phyloP scores from a whole-genome alignment of 805 yeast species.

The Kluyveromyces nonfermentans region DNA sequence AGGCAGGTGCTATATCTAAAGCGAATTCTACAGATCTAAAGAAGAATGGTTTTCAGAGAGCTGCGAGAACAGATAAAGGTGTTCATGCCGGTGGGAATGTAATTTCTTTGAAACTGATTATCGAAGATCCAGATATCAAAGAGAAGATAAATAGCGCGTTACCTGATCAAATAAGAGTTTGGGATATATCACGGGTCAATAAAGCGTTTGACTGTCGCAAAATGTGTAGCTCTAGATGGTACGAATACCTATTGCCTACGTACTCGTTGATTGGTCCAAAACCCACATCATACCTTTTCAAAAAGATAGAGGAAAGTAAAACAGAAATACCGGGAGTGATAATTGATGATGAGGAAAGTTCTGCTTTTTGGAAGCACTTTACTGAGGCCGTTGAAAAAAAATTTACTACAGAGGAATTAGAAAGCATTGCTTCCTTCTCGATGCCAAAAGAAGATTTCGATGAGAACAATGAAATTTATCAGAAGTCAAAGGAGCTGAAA shows the following conservation, averaged over 20 bases:
- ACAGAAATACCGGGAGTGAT: constrained; percentile 48
- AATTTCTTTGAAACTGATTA: constrained; percentile 70
- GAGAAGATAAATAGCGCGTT: constrained; percentile 61
- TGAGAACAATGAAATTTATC: constrained; percentile 30
- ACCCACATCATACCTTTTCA: constrained; percentile 58
- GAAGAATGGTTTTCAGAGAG: constrained; percentile 78
- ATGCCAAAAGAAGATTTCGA: constrained; percentile 33
- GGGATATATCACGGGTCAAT: constrained; percentile 88
- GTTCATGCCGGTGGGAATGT: constrained; percentile 97
- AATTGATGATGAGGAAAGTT: constrained; percentile 59
- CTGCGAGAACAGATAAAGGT: constrained; percentile 89
- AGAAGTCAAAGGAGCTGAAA: constrained; percentile 44
- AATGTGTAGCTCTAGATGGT: constrained; percentile 91
- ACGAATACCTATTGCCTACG: constrained; percentile 89
- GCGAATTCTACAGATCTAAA: constrained; percentile 84
- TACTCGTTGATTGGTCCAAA: constrained; percentile 88
- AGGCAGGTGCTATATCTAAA: constrained; percentile 80
- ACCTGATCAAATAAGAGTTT: constrained; percentile 81
- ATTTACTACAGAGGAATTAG: constrained; percentile 22
- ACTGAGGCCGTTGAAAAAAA: constrained; percentile 31
- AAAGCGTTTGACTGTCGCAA: constrained; percentile 90
- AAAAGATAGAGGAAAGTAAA: constrained; percentile 46
- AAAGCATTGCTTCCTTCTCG: constrained; percentile 19
- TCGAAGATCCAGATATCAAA: constrained; percentile 64
- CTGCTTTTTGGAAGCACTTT: constrained; percentile 59